Base-by-base conservation (phyloP, 345 rosid species). In the Eucalyptus pauciflora region DNA sequence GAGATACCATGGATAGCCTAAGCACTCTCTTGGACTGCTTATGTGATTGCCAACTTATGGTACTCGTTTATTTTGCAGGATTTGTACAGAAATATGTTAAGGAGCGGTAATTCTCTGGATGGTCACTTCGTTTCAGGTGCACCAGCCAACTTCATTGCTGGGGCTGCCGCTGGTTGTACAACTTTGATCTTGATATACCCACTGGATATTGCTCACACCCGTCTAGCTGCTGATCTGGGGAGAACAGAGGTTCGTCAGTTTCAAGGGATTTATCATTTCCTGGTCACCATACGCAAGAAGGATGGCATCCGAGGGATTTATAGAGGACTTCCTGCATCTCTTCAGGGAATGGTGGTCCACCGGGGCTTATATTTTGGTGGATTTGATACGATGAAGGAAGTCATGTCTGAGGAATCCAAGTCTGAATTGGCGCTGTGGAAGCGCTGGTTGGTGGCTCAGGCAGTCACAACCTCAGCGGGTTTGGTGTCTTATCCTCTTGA, bases 361-460 rank as follows among this genome's bases (percentile, higher is more conserved):
- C 93, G 98, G 76, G 97, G 98, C 87, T 93, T 98, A 18, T 97
- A 97, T 85, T 97, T 96, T 91, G 99, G 99, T 8, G 99, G 99
- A 29, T 98, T 98, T 41, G 99, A 97, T 90, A 96, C 99, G 14
- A 92, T 97, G 87, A 97, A 96, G 90, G 99, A 97, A 94, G 56
- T 94, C 24, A 90, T 96, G 87, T 92, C 97, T 1, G 91, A 93
- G 88, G 95, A 94, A 88, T 92, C 94, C 8, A 90, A 93, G 60
- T 91, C 93, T 15, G 98, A 95, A 37, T 83, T 95, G 89, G 92
- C 96, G 9, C 89, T 96, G 91, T 97, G 98, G 98, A 97, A 96
- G 91, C 95, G 98, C 16, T 97, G 98, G 98, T 89, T 89, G 86
- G 94, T 95, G 90, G 98, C 99, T 67, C 99, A 95, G 93, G 97